Conservation (phyloP, 2,329 filamentous ascomycete species). For the Cercospora sojina region DNA sequence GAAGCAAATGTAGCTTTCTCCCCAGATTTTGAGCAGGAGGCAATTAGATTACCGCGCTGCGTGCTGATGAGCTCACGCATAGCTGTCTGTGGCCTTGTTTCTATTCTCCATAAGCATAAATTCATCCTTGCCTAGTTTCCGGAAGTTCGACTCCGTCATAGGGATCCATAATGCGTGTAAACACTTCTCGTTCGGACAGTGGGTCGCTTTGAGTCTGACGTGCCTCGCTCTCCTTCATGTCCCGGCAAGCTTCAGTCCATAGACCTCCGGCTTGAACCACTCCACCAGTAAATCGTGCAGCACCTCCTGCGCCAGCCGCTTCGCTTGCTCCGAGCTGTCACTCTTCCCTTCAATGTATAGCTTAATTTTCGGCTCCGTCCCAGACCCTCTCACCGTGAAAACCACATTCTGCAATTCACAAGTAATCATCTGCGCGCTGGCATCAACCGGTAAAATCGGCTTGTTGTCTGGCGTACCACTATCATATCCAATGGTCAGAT, state of each 20-base stretch:
- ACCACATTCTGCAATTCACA: constrained; percentile 57
- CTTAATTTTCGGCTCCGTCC: constrained; percentile 68
- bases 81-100: no score
- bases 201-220: no score
- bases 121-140: no score
- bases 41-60: no score
- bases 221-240: no score
- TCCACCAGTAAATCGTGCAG: constrained; percentile 47
- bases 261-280: constrained; percentile 46
- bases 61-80: no score
- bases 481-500: constrained; percentile 62
- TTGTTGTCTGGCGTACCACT: constrained; percentile 53
- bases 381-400: constrained; percentile 61
- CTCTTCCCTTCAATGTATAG: constrained; percentile 54
- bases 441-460: constrained; percentile 57
- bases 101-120: no score
- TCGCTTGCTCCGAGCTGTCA: constrained; percentile 44
- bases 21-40: no score
- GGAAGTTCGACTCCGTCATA: no score
- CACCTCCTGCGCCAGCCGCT: constrained; percentile 47
- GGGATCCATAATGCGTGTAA: no score
- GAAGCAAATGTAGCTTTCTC: no score
- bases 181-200: no score
- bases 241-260: constrained; percentile 34
- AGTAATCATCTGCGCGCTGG: constrained; percentile 63